These are phyloP conservation scores for Volutella citrinella DNA, from an alignment of 2,329 filamentous ascomycete genomes.

Conservation along the genomic window DNA sequence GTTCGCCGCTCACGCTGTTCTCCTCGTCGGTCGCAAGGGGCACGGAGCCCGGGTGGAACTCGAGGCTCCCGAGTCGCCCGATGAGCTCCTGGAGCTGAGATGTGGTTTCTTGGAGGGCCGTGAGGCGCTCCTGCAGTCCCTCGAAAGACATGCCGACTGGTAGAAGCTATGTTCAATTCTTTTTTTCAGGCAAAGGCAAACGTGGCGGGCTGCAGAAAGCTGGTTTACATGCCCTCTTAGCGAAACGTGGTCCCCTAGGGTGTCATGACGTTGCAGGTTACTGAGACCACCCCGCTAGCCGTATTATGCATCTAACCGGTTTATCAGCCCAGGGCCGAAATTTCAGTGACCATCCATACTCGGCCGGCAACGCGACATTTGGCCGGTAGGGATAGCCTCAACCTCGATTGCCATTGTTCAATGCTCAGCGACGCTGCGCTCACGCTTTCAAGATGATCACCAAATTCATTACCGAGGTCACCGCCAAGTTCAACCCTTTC, in stretches of 20 bases:
- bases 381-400: too few species aligned
- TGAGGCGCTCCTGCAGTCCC: constrained; percentile 59
- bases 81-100: constrained; percentile 58
- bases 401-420: too few species aligned
- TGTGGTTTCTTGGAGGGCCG: constrained; percentile 59
- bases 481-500: constrained; percentile 91
- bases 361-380: too few species aligned
- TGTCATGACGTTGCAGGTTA: constrained; percentile 23
- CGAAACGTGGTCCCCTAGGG: constrained; percentile 22
- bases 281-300: constrained; percentile 14
- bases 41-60: constrained; percentile 57
- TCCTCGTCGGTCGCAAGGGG: constrained; percentile 48
- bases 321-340: constrained; percentile 15
- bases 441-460: constrained; percentile 65
- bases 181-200: neutral
- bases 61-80: constrained; percentile 54
- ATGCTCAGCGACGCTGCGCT: constrained; percentile 10
- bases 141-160: constrained; percentile 50
- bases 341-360: constrained; percentile 18
- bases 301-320: constrained; percentile 22
- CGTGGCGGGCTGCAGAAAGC: too few species aligned
- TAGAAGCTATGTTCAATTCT: neutral
- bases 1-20: constrained; percentile 61
- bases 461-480: constrained; percentile 80
- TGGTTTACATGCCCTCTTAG: too few species aligned